Base-by-base conservation (phyloP, 1,284 basidiomycete genomes). In the Cronartium quercuum region DNA sequence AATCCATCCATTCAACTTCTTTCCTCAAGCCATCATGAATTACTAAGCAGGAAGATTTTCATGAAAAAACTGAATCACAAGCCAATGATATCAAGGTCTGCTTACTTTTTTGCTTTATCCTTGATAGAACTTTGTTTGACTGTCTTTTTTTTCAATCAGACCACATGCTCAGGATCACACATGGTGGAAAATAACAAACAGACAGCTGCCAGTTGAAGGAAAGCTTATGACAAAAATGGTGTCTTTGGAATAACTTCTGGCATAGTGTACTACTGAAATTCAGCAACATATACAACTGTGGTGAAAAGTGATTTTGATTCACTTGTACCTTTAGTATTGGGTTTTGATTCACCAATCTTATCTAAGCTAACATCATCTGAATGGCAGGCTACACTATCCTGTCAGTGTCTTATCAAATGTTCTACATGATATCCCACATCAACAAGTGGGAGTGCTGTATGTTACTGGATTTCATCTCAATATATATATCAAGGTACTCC, bases 141-240 rank as follows among this genome's bases (percentile, higher is more conserved):
- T n/a, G 15, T 21, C 18, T 42, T 4, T 40, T 12, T 3, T 10
- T 12, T 41, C 7, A 18, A 24, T 12, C 35, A 58, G 67, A 60
- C 55, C 1, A 38, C 67, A 40, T 68, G 67, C 24, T 38, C 35
- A 0, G 67, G 61, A 60, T 41, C 67, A 21, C 67, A 68, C 35
- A 55, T 60, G 57, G 67, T 40, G 18, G 37, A 41, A 38, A 58
- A 38, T 12, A 41, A 68, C 38, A 6, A 60, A 4, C 37, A 38
- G 6, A 38, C 38, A 15, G 42, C 65, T 2, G 29, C 9, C 0
- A 47, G 42, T 24, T 66, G 65, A 51, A 51, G 55, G n/a, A 66
- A 66, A 13, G n/a, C n/a, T n/a, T 68, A 41, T 68, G 55, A 68
- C 42, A 57, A 68, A 12, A 68, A 47, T 3, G 57, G 67, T 3